Base-by-base conservation (phyloP, 208 protist genomes). In the Borovskyia barvae region DNA sequence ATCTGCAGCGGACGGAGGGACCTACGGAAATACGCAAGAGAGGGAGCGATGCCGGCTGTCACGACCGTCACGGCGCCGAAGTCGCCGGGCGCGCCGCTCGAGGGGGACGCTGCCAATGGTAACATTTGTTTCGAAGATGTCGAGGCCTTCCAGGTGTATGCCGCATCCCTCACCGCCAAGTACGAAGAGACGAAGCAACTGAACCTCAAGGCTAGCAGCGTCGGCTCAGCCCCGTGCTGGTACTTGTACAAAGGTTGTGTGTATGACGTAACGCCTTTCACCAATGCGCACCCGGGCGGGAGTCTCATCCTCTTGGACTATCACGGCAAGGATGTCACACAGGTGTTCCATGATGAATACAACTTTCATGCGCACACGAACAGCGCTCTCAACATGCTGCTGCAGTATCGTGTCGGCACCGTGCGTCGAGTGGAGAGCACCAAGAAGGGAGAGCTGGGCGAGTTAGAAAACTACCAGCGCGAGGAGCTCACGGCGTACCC, bases 241-340 rank as follows among this genome's bases (percentile, higher is more conserved):
- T 72, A 67, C 62, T 37, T 80, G 17, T 90, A 87, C 71, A 79
- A 74, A 54, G 59, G 62, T 17, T 43, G 29, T 24, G 82, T 96
- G 7, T 95, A 92, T 72, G 80, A 95, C 55, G 72, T 88, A 3
- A 86, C 87, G 6, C 72, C 92, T 28, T 92, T 96, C 46, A 61
- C 82, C 22, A 62, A 55, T 19, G 68, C 35, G 1, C 89, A 97
- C 62, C 87, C 92, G 5, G 85, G 92, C 45, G 92, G 92, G 30
- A 49, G 24, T 0, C 37, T 46, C 4, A 73, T 86, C 32, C 83
- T 93, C 37, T 41, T 74, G 24, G 53, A 74, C 33, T 80, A 72
- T 66, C 43, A 77, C 25, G 72, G 67, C 22, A 76, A 77, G 63
- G 69, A 75, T 39, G 68, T 85, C 22, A 73, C 60, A 14, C 30